Evolutionary conservation across 345 rosid species (phyloP), one percentile per base, ranked within the genome.

Genomic region (Eucalyptus brandiana): DNA sequence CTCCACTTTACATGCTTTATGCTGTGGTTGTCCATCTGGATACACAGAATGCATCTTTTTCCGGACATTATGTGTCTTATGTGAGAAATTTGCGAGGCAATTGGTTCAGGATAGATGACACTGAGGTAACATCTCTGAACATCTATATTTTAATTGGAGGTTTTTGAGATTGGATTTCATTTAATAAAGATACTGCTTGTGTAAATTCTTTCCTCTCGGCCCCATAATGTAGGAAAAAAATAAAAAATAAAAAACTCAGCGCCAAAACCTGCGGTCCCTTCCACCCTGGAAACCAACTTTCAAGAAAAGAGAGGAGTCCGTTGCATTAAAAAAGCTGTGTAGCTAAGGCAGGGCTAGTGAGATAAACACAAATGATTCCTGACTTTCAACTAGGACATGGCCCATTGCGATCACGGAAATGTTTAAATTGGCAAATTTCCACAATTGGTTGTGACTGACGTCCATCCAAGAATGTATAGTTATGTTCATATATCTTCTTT

Each of bases 1-100:
- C 98, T 92, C 98, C 97, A 12, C 97, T 94, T 88, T 96, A 95
- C 90, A 85, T 93, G 93, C 97, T 96, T 56, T 96, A 96, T 89
- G 97, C 94, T 60, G 97, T 95, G 53, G 94, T 95, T 80, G 98
- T 96, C 93, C 98, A 96, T 94, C 90, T 95, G 92, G 98, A 96
- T 91, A 94, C 94, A n/a, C 93, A 93, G 91, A 95, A 96, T 87
- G 98, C 97, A 88, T 95, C 97, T 49, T 95, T 96, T 91, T 94
- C 98, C 2, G 97, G 98, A 72, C 98, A 96, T 89, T 96, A 96
- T 91, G 95, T 96, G 24, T 96, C 97, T 3, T 96, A 96, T 87
- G 95, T 96, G 87, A 95, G 95, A 92, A 93, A 95, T 91, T 76
- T 95, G 92, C 94, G 89, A 88, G 97, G 96, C 93, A 92, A 88